Evolutionary conservation across 495 filamentous ascomycete species (phyloP), one percentile per base, ranked within the genome.

Genomic region (Penicillium bovifimosum): DNA sequence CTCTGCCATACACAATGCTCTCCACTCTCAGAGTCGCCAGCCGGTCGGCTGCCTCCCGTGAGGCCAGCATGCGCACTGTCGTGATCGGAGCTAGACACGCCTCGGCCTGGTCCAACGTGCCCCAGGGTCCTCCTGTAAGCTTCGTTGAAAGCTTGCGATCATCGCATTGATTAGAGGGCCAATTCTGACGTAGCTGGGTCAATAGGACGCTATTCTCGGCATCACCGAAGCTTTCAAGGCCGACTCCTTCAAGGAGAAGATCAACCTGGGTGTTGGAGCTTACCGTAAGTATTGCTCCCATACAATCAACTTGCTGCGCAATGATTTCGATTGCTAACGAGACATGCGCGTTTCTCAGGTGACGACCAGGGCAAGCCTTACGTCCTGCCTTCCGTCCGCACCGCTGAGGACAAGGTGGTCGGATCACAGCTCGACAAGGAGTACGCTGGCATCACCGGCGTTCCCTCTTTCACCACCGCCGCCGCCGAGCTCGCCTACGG

Each of bases 211-310:
- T 41, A 91, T 92, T 74, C 80, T 91, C 81, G 92, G 92, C 76
- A 95, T 98, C 76, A 97, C 93, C 46, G 93, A 98, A 76, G 93
- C 93, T 44, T 98, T 93, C 87, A 98, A 97, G 81, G 90, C 91
- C 65, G 92, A 98, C 66, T 79, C 73, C 56, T 90, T 93, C 72
- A 73, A 83, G 47, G 80, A 92, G 73, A 98, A 98, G 84, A 96
- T 97, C 79, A 97, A 96, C 76, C 80, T 98, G 48, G 91, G 90
- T 85, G 81, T 76, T 70, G 75, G 69, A 45, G 72, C 68, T 45
- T 80, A 80, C 69, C 77, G 77, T 80, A 71, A 65, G 69, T 51
- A 13, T 28, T 20, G 20, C 18, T 36, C 41, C 41, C 11, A 14
- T 14, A 47, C 13, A 18, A 47, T 41, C 24, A 13, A 10, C 43